Conservation (phyloP, 2,329 filamentous ascomycete species). For the Hypocreales sp. region DNA sequence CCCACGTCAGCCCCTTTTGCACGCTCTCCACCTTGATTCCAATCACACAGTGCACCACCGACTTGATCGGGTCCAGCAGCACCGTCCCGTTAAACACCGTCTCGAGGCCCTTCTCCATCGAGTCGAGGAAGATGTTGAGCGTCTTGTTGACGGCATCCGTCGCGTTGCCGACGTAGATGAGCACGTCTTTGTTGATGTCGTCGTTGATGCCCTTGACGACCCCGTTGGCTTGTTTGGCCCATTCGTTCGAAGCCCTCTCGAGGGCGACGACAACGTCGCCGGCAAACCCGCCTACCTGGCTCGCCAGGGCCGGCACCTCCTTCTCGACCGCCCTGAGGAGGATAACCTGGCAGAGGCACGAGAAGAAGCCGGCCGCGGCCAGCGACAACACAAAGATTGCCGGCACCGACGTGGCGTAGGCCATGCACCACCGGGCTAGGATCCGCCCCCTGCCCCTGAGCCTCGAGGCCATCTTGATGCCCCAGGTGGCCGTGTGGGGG, state of each 20-base stretch:
- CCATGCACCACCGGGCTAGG: constrained; percentile 66
- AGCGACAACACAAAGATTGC: constrained; percentile 79
- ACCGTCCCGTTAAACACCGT: constrained; percentile 69
- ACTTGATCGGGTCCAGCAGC: constrained; percentile 61
- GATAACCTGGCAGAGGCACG: constrained; percentile 69
- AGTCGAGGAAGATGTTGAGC: constrained; percentile 64
- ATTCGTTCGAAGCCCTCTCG: constrained; percentile 56
- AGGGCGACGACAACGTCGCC: constrained; percentile 61
- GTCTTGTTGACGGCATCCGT: constrained; percentile 75
- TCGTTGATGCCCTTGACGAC: constrained; percentile 56
- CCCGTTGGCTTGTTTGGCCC: constrained; percentile 62
- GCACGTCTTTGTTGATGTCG: constrained; percentile 70
- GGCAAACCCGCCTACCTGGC: constrained; percentile 65
- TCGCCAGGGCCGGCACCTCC: constrained; percentile 59
- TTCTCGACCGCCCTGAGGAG: constrained; percentile 60
- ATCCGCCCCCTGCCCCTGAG: constrained; percentile 54
- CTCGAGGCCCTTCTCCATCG: constrained; percentile 61
- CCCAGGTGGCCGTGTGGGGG: constrained; percentile 57
- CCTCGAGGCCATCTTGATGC: constrained; percentile 52
- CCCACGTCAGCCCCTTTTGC: constrained; percentile 85
- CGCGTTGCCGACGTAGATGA: constrained; percentile 75
- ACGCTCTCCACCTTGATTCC: constrained; percentile 73
- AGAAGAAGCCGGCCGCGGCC: constrained; percentile 66
- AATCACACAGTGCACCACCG: constrained; percentile 76
- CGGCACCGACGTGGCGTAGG: constrained; percentile 72